Evolutionary conservation across 129 eudicot genomes (phyloP).

Genomic region (Apium graveolens): DNA sequence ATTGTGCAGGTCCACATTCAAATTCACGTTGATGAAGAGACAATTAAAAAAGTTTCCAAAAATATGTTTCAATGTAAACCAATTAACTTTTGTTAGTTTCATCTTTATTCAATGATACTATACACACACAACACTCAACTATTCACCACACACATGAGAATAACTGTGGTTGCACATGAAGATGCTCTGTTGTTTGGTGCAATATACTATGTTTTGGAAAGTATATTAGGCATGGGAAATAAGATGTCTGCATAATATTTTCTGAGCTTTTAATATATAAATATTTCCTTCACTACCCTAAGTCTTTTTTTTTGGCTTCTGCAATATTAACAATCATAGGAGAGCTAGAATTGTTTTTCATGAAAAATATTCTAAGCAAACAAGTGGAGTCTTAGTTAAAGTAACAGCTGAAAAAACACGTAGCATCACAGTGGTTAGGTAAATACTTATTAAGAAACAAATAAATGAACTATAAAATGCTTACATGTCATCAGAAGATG

Average conservation of each 20-base stretch:
- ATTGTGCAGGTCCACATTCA: slow-evolving; percentile 7
- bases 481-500: slow-evolving; percentile 63
- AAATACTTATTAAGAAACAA: not conserved
- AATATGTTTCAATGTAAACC: not conserved
- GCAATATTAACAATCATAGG: not conserved
- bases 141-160: not conserved
- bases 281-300: not conserved
- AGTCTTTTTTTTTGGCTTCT: not conserved
- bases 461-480: slow-evolving; percentile 2
- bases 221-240: not conserved
- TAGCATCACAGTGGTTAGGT: not conserved
- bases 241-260: not conserved
- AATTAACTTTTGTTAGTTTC: not conserved
- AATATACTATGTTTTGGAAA: not conserved
- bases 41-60: not conserved
- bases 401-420: not conserved
- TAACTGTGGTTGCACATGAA: too few species aligned
- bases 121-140: not conserved
- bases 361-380: not conserved
- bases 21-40: not conserved
- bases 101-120: not conserved
- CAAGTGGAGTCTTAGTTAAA: not conserved
- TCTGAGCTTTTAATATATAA: not conserved
- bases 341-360: not conserved
- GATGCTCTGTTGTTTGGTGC: not conserved